Percentiles rank a stretch among this genome's conserved stretches.
Evolutionary conservation across 306 rosid genomes (phyloP).

Genomic region (Quercus suber): DNA sequence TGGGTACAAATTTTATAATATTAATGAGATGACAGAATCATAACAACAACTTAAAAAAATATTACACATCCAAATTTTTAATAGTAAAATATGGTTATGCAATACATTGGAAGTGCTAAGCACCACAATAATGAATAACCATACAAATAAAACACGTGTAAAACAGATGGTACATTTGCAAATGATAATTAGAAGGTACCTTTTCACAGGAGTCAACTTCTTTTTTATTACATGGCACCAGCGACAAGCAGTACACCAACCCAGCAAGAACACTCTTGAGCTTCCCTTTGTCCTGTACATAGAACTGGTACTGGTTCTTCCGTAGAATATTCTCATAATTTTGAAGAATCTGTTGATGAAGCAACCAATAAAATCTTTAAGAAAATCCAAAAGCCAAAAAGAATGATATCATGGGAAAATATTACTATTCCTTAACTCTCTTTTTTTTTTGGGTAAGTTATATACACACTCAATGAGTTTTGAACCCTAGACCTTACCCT

Average conservation of each 20-base stretch:
- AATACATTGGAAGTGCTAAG: slow-evolving; percentile 1
- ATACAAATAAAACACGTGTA: neutral
- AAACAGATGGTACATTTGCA: slow-evolving; percentile 9
- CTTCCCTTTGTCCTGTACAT: slow-evolving; percentile 69
- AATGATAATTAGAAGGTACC: slow-evolving; percentile 36
- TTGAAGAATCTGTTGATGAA: slow-evolving; percentile 67
- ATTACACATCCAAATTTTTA: neutral
- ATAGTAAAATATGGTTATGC: neutral
- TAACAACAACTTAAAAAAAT: neutral
- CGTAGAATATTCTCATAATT: slow-evolving; percentile 68
- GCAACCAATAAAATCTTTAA: slow-evolving; percentile 17
- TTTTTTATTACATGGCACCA: slow-evolving; percentile 69
- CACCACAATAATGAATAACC: neutral
- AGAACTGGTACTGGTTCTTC: slow-evolving; percentile 66
- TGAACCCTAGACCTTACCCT: too few relatives aligned
- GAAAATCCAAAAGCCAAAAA: slow-evolving; percentile 9
- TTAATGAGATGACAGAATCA: neutral
- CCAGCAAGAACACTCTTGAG: slow-evolving; percentile 67
- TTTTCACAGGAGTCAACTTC: slow-evolving; percentile 48
- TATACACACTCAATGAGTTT: neutral
- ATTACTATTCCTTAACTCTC: neutral
- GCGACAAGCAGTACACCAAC: slow-evolving; percentile 69
- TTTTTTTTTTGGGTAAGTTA: too few relatives aligned
- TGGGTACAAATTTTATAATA: neutral
- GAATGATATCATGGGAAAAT: neutral